Evolutionary conservation across 805 yeast genomes (phyloP).

Genomic region (Candida coquimbonensis): DNA sequence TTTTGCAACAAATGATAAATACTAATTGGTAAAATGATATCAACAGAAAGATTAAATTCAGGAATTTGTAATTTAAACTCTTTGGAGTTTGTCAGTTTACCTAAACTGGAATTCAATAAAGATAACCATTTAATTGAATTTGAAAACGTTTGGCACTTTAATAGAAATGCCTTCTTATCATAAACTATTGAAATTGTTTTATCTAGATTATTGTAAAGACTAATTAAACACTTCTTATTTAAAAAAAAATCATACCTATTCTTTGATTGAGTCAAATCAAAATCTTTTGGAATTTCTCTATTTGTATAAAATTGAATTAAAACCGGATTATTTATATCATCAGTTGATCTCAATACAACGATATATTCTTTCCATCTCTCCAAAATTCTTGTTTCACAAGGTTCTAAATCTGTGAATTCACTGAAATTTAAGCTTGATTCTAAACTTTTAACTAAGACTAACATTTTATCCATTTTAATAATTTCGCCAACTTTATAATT

Average conservation of each 20-base stretch:
- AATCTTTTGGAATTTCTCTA: constrained; percentile 26
- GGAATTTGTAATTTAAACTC: constrained; percentile 44
- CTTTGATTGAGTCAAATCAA: constrained; percentile 9
- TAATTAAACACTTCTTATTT: constrained; percentile 30
- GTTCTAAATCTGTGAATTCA: constrained; percentile 42
- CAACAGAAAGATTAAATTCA: constrained; percentile 20
- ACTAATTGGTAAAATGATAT: constrained; percentile 16
- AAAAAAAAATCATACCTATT: constrained; percentile 25
- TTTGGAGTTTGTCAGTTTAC: constrained; percentile 30
- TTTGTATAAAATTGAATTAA: constrained; percentile 55
- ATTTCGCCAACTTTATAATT: constrained; percentile 50
- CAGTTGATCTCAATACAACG: constrained; percentile 64
- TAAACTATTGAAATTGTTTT: constrained; percentile 54
- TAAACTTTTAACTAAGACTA: constrained; percentile 50
- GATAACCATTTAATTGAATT: constrained; percentile 60
- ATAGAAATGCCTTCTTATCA: constrained; percentile 37
- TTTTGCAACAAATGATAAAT: constrained; percentile 6
- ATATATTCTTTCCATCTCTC: constrained; percentile 80
- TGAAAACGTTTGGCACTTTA: constrained; percentile 46
- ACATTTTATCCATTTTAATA: constrained; percentile 57
- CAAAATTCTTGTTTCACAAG: constrained; percentile 45
- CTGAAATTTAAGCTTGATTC: constrained; percentile 13
- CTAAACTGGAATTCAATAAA: constrained; percentile 44
- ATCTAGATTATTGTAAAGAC: constrained; percentile 60
- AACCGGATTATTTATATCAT: constrained; percentile 43